These are phyloP conservation scores for Rhododendron molle DNA, from an alignment of 148 eudicot genomes.

Conservation along the genomic window DNA sequence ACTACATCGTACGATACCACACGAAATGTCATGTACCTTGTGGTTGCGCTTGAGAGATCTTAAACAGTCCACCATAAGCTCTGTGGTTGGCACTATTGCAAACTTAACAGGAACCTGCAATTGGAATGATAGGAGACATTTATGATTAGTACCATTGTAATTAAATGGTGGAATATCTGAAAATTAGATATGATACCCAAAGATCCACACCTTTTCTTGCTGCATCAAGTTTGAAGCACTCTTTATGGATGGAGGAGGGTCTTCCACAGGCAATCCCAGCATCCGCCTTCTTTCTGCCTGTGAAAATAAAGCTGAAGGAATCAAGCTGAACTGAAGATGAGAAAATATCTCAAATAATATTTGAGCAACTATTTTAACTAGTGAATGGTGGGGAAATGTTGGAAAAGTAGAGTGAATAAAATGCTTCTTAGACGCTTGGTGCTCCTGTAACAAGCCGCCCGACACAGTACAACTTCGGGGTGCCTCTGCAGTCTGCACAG, in stretches of 20 bases:
- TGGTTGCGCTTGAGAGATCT: constrained; percentile 62
- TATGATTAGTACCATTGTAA: neutral
- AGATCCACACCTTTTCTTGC: constrained; percentile 23
- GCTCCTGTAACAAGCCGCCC: neutral
- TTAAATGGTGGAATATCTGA: neutral
- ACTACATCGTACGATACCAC: neutral
- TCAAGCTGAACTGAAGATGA: constrained; percentile 4
- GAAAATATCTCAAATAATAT: neutral
- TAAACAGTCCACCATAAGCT: constrained; percentile 60
- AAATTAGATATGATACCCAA: neutral
- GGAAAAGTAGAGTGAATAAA: neutral
- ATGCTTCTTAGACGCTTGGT: neutral
- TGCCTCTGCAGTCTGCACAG: neutral
- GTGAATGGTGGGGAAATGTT: neutral
- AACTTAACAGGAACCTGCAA: constrained; percentile 24
- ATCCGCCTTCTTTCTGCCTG: constrained; percentile 59
- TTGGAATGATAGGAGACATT: neutral
- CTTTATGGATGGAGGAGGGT: constrained; percentile 21
- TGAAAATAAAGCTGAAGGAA: constrained; percentile 13
- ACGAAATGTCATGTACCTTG: constrained; percentile 37
- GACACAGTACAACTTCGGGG: neutral
- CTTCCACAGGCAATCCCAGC: constrained; percentile 34
- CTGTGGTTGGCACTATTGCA: constrained; percentile 24
- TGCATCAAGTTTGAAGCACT: constrained; percentile 19
- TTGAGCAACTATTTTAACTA: neutral